Evolutionary conservation across 108 stramenopile species (phyloP).

Genomic region (Cyclotella sp.): DNA sequence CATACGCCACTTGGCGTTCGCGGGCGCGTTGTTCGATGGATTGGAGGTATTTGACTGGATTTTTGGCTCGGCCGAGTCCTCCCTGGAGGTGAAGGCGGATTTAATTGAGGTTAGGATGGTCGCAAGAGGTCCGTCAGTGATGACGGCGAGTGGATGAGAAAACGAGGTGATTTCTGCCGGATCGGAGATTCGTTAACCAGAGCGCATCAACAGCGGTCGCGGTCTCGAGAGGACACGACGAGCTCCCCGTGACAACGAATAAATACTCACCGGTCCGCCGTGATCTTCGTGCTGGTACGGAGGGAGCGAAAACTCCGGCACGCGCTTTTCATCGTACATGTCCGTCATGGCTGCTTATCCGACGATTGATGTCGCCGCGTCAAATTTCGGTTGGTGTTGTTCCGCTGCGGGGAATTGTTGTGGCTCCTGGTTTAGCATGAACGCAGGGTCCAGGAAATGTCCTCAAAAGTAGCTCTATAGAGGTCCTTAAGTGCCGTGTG

Average conservation of each 20-base stretch:
- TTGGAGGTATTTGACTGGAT: constrained; percentile 85
- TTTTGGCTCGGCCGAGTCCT: constrained; percentile 69
- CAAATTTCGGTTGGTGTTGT: neutral
- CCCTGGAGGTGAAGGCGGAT: no score
- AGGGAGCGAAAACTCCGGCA: constrained; percentile 60
- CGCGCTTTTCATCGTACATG: constrained; percentile 64
- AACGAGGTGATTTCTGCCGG: neutral
- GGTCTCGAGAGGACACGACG: neutral
- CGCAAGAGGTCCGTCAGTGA: neutral
- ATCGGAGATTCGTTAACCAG: neutral
- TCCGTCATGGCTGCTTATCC: constrained; percentile 53
- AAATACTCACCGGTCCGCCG: constrained; percentile 48
- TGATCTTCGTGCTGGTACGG: constrained; percentile 80
- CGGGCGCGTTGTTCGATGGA: constrained; percentile 89
- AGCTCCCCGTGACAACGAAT: neutral
- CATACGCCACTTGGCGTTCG: constrained; percentile 88
- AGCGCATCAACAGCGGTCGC: neutral
- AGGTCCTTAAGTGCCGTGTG: neutral
- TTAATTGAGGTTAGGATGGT: neutral
- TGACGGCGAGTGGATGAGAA: neutral
- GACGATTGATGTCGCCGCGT: neutral
- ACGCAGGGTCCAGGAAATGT: no score
- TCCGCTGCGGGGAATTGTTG: no score
- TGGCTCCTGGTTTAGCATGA: no score
- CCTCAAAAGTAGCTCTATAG: no score